Base-by-base conservation (phyloP, 805 yeast genomes). In the Yarrowia sp. region DNA sequence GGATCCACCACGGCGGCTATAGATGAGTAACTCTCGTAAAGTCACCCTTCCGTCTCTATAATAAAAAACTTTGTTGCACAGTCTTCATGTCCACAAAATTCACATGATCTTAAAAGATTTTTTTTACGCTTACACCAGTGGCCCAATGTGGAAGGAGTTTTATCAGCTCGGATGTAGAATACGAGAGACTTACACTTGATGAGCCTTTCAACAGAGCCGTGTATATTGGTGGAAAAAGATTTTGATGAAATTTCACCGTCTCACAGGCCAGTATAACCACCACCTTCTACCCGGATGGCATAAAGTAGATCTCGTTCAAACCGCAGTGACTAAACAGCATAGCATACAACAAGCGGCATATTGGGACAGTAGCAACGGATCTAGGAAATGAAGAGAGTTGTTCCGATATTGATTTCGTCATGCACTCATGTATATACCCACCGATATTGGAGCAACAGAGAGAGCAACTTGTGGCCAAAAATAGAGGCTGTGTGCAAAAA, bases 341-440 rank as follows among this genome's bases (percentile, higher is more conserved):
- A 50, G 40, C 20, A 17, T 50, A 50, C n/a, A 49, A 17, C 9
- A n/a, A 15, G 30, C 30, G 3, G 55, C n/a, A 10, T n/a, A 15
- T 24, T 24, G 30, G 30, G 30, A 24, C 30, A 24, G 30, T 7
- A 24, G 30, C 30, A 24, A 36, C 38, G 38, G 38, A 8, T 36
- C 38, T 36, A 36, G 38, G 38, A 19, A 3, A 13, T 10, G 15
- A 15, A 19, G 17, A 34, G 40, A 50, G 56, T 50, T 50, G 40
- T 34, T 36, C 42, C 56, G 56, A 50, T 6, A 50, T 50, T 50
- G 42, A 17, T 50, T 49, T 50, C 19, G 10, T 50, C 55, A 50
- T 50, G 56, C 56, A 50, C 30, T 2, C 17, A n/a, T 33, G 20
- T n/a, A 42, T 24, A 24, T 3, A 24, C 30, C 2, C 34, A n/a